phyloP scores from a whole-genome alignment of 2,329 filamentous ascomycete genomes.

The Fusarium sambucinum region DNA sequence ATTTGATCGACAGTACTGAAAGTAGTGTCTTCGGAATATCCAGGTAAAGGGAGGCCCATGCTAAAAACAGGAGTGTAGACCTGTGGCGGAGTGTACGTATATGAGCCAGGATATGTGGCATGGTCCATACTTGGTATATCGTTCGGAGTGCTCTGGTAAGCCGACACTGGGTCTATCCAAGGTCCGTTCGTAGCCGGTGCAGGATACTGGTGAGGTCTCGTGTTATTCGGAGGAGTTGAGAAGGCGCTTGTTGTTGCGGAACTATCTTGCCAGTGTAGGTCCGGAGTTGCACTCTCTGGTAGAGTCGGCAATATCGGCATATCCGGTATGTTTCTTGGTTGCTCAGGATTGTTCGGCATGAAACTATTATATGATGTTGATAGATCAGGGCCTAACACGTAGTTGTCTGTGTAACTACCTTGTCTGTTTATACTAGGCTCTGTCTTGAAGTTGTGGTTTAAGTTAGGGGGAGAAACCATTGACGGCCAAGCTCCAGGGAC shows the following conservation, averaged over 20 bases:
- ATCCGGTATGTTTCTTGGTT: constrained; percentile 43
- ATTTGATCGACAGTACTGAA: constrained; percentile 55
- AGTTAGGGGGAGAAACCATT: constrained; percentile 18
- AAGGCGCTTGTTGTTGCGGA: constrained; percentile 62
- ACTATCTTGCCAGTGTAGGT: constrained; percentile 52
- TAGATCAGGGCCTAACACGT: constrained; percentile 41
- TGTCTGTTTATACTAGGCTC: constrained; percentile 30
- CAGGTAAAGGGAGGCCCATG: constrained; percentile 50
- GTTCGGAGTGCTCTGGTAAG: constrained; percentile 42
- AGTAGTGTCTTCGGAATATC: constrained; percentile 53
- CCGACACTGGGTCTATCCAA: constrained; percentile 51
- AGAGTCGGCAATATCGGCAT: constrained; percentile 45
- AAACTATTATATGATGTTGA: constrained; percentile 32
- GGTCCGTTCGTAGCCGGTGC: constrained; percentile 48
- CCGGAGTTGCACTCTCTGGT: constrained; percentile 37
- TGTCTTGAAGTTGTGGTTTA: constrained; percentile 28
- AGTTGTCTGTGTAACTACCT: constrained; percentile 42
- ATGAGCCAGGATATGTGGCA: constrained; percentile 46
- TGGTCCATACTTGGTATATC: constrained; percentile 35
- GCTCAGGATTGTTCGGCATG: constrained; percentile 37
- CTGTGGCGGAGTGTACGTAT: constrained; percentile 49
- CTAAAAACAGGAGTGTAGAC: constrained; percentile 53
- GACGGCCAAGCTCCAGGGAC: constrained; percentile 45
- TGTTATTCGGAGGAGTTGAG: constrained; percentile 60
- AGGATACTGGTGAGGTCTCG: constrained; percentile 46